These are phyloP conservation scores for Cyclotella cryptica DNA, from an alignment of 108 stramenopile species.

Conservation along the genomic window DNA sequence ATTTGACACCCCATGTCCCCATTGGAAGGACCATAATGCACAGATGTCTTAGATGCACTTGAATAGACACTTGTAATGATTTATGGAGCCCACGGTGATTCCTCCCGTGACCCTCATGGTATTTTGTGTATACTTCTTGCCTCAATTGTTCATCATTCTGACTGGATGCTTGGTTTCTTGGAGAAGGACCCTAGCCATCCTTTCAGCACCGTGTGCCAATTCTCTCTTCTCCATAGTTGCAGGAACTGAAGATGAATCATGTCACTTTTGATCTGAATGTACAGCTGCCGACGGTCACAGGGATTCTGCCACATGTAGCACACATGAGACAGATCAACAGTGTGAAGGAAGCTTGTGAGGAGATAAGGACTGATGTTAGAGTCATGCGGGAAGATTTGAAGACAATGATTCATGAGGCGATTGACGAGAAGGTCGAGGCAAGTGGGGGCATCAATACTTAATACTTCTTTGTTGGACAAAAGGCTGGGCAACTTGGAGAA, in stretches of 20 bases:
- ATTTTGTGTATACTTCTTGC: slow-evolving; percentile 27
- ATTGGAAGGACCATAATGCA: slow-evolving; percentile 18
- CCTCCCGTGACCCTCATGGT: slow-evolving; percentile 19
- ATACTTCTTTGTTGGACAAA: too few relatives aligned
- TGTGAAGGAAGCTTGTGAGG: not conserved
- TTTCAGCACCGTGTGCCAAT: slow-evolving; percentile 8
- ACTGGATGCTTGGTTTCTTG: slow-evolving; percentile 15
- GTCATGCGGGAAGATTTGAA: too few relatives aligned
- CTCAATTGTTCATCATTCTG: slow-evolving; percentile 48
- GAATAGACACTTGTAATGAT: not conserved
- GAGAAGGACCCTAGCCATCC: slow-evolving; percentile 31
- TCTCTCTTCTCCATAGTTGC: slow-evolving; percentile 22
- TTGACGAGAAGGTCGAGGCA: too few relatives aligned
- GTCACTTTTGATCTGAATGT: slow-evolving; percentile 40
- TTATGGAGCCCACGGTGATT: slow-evolving; percentile 7
- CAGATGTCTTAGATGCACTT: not conserved
- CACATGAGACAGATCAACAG: not conserved
- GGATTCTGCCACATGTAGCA: slow-evolving; percentile 48
- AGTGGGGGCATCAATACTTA: not conserved
- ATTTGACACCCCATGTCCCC: slow-evolving; percentile 48
- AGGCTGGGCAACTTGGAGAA: too few relatives aligned
- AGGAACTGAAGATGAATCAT: slow-evolving; percentile 30
- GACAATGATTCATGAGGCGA: too few relatives aligned
- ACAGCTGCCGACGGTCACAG: slow-evolving; percentile 35
- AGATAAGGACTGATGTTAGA: not conserved